These are phyloP conservation scores for Edhazardia aedis DNA, from an alignment of 371 early-diverging fungal genomes.

Conservation along the genomic window DNA sequence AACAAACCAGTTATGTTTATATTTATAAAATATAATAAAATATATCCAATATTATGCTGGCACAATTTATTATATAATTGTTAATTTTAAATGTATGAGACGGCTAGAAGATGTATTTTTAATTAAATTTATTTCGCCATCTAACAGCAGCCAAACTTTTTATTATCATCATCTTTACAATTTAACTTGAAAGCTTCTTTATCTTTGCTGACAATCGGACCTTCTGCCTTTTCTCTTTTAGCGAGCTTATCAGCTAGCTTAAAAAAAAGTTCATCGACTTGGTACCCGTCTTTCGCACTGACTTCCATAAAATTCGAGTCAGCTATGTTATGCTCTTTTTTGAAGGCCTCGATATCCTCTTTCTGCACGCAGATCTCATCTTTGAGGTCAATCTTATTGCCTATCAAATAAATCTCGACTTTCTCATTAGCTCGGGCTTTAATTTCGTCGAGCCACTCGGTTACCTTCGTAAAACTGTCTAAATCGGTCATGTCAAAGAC, in stretches of 20 bases:
- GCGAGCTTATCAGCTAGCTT: conserved; percentile 13
- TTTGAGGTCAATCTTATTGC: conserved; percentile 78
- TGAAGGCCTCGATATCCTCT: conserved; percentile 28
- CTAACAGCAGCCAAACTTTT: no score
- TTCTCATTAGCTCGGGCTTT: conserved; percentile 79
- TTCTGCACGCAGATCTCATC: conserved; percentile 19
- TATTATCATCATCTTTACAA: no score
- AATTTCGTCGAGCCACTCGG: conserved; percentile 90
- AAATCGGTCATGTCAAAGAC: conserved; percentile 95
- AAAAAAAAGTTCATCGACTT: conserved; percentile 22
- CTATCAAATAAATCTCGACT: conserved; percentile 83
- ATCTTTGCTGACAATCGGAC: background rate
- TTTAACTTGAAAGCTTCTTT: background rate
- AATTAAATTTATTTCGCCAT: no score
- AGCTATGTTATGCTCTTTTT: conserved; percentile 15
- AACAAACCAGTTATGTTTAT: no score
- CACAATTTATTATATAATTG: no score
- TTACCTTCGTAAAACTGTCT: conserved; percentile 75
- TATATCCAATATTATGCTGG: no score
- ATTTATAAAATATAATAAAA: no score
- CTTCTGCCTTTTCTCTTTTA: conserved; percentile 7
- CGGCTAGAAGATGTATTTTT: no score
- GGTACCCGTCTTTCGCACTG: conserved; percentile 35
- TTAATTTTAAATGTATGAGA: no score
- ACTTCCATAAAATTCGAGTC: conserved; percentile 19